These are phyloP conservation scores for Solanum verrucosum DNA, from an alignment of 257 asterid genomes.

Conservation along the genomic window DNA sequence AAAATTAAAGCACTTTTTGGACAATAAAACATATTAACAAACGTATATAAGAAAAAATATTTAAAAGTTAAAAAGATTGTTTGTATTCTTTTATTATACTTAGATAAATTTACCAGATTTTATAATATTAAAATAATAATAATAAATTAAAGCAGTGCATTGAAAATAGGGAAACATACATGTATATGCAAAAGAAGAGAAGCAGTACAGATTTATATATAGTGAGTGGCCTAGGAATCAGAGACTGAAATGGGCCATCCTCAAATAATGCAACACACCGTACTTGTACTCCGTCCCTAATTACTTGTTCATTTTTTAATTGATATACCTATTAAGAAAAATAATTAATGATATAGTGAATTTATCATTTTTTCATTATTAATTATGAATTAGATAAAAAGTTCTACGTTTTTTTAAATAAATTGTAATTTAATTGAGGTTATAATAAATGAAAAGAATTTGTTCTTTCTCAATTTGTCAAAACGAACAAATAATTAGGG, in stretches of 20 bases:
- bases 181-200: not conserved
- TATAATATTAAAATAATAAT: too few species aligned
- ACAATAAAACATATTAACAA: not conserved
- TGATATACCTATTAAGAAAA: rapidly evolving
- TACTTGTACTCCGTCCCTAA: not conserved
- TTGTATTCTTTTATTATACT: not conserved
- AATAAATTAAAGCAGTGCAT: not conserved
- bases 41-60: not conserved
- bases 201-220: not conserved
- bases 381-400: too few species aligned
- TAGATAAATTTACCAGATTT: not conserved
- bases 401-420: too few species aligned
- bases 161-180: not conserved
- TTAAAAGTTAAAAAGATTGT: not conserved
- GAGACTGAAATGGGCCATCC: not conserved
- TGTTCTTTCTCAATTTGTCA: too few species aligned
- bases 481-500: too few species aligned
- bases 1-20: not conserved
- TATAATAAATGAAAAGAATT: too few species aligned
- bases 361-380: rapidly evolving
- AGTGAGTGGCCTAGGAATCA: not conserved
- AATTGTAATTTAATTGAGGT: too few species aligned
- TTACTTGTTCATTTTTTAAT: too few species aligned
- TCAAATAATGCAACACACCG: not conserved
- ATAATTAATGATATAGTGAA: too few species aligned